phyloP scores from a whole-genome alignment of 768 basidiomycete genomes.

The Antrodiella citrinella region DNA sequence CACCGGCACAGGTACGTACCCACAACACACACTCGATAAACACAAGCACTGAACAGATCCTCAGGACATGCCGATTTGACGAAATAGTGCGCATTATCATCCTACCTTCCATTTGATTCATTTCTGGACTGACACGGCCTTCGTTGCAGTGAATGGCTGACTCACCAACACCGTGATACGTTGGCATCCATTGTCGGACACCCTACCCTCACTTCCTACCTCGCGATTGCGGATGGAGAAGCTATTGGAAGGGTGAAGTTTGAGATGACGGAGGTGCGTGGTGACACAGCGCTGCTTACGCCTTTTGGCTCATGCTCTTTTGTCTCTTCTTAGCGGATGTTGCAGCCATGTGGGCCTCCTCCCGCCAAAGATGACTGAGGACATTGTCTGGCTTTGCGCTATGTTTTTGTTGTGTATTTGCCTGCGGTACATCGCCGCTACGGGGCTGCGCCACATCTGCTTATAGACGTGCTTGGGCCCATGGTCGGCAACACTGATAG shows the following conservation, averaged over 20 bases:
- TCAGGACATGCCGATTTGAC: slow-evolving; percentile 94
- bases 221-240: slow-evolving; percentile 92
- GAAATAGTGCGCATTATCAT: slow-evolving; percentile 65
- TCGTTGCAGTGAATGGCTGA: slow-evolving; percentile 81
- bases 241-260: slow-evolving; percentile 83
- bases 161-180: slow-evolving; percentile 97
- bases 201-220: slow-evolving; percentile 73
- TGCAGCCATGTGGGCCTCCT: slow-evolving; percentile 50
- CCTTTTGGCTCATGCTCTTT: neutral
- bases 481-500: too few relatives aligned
- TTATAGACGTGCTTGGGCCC: too few relatives aligned
- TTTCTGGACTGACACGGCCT: slow-evolving; percentile 11
- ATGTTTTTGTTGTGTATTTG: too few relatives aligned
- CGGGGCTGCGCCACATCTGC: too few relatives aligned
- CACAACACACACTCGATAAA: neutral
- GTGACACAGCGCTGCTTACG: neutral
- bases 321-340: slow-evolving; percentile 32
- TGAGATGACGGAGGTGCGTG: slow-evolving; percentile 87
- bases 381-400: too few relatives aligned
- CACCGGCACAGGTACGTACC: slow-evolving; percentile 84
- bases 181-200: slow-evolving; percentile 89
- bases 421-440: too few relatives aligned
- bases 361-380: slow-evolving; percentile 20
- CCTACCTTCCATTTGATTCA: neutral
- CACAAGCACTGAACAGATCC: neutral